Evolutionary conservation across 306 rosid species (phyloP), one percentile per base, ranked within the genome.

Genomic region (Trifolium dubium): DNA sequence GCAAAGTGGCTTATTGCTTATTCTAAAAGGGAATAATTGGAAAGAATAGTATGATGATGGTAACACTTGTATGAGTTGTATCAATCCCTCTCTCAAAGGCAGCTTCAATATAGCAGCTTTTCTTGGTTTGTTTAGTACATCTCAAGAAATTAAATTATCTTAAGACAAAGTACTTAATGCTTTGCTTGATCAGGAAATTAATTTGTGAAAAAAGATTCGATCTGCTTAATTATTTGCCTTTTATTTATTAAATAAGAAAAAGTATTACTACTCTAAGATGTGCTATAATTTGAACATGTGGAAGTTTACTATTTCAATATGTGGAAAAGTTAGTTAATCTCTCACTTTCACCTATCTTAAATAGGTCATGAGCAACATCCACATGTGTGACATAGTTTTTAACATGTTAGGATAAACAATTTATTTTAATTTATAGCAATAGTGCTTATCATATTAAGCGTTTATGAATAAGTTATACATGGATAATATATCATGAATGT

Each of bases 111-210:
- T 55, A 19, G 5, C 60, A 55, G 61, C 61, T 23, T 55, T 55
- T 54, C 32, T 54, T 23, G 8, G 54, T 49, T 49, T 41, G 54
- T 51, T 51, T 23, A 23, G 29, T 51, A 17, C 12, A 51, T 51
- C 28, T 51, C 10, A 54, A 18, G 62, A 55, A 55, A 9, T 23
- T 55, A 17, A 2, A 11, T 12, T 47, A 49, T 51, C 18, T 49
- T 49, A 18, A 51, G 10, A 50, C 28, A 55, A 55, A 18, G 83
- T 65, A 74, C 43, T 69, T 59, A 77, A 59, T 73, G 68, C 80
- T 69, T 77, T 73, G 17, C 75, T 82, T 81, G 9, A 64, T 62
- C 10, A 18, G 64, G 64, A 40, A 35, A 43, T 68, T 18, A 41
- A 18, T 51, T 17, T 29, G 55, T 12, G 10, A 69, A 43, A 17